A percentile compares a stretch with the other conserved stretches of the same genome.
Evolutionary conservation across 768 basidiomycete species (phyloP).

Genomic region (Lepiota brunneoincarnata): DNA sequence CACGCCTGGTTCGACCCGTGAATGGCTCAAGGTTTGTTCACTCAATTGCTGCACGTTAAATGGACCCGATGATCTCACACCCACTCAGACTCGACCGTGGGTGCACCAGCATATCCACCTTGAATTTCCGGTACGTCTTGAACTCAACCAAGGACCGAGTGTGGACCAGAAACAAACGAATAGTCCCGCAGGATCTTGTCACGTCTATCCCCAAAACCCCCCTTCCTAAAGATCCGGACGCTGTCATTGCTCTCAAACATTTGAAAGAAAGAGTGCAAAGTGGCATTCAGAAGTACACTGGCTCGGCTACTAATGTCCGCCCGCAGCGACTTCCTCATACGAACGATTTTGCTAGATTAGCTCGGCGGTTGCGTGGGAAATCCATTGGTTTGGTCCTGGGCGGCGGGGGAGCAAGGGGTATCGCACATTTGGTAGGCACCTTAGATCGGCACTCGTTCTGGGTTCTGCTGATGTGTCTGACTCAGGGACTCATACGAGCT

Average conservation of each 20-base stretch:
- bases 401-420: slow-evolving; percentile 92
- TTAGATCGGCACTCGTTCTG: background rate
- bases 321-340: slow-evolving; percentile 78
- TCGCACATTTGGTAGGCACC: slow-evolving; percentile 37
- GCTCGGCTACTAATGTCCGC: slow-evolving; percentile 54
- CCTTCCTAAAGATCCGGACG: slow-evolving; percentile 79
- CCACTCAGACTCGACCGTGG: slow-evolving; percentile 84
- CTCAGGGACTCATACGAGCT: slow-evolving; percentile 87
- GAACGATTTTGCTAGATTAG: slow-evolving; percentile 91
- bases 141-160: background rate
- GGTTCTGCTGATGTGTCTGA: slow-evolving; percentile 8
- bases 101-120: slow-evolving; percentile 95
- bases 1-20: slow-evolving; percentile 85
- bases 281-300: slow-evolving; percentile 84
- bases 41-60: background rate
- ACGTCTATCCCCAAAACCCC: slow-evolving; percentile 58
- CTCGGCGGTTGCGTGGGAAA: slow-evolving; percentile 87
- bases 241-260: slow-evolving; percentile 84
- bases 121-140: slow-evolving; percentile 64
- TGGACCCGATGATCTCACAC: slow-evolving; percentile 5
- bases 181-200: slow-evolving; percentile 60
- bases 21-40: slow-evolving; percentile 82
- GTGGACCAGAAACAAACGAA: background rate
- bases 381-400: slow-evolving; percentile 94
- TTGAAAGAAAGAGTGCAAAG: slow-evolving; percentile 91